Evolutionary conservation across 2,329 filamentous ascomycete species (phyloP).

Genomic region (Claviceps cyperi): DNA sequence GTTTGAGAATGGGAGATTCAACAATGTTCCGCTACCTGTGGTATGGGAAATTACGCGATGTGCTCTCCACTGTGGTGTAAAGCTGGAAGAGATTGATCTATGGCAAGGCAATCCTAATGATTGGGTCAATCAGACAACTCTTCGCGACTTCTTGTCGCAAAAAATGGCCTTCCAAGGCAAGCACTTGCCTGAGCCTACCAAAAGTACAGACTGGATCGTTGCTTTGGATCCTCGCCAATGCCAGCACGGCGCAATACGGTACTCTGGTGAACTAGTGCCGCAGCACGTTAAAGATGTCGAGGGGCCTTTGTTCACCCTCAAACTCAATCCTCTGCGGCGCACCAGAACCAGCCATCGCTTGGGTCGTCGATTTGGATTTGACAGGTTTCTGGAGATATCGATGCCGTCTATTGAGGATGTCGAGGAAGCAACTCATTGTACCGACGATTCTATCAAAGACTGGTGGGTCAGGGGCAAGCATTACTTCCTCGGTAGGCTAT

Average conservation of each 20-base stretch:
- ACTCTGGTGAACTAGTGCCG: conserved; percentile 28
- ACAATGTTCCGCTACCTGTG: conserved; percentile 31
- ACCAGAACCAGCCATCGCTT: conserved; percentile 37
- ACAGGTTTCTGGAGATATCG: conserved; percentile 42
- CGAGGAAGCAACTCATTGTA: conserved; percentile 14
- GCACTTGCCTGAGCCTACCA: conserved; percentile 32
- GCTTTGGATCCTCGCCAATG: conserved; percentile 24
- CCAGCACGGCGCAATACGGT: conserved; percentile 23
- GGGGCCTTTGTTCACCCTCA: conserved; percentile 30
- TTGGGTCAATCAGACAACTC: conserved; percentile 28
- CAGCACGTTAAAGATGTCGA: conserved; percentile 13
- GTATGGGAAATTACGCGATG: conserved; percentile 38
- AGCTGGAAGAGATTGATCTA: conserved; percentile 21
- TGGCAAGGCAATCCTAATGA: conserved; percentile 16
- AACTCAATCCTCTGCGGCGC: conserved; percentile 29
- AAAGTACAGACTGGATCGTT: conserved; percentile 29
- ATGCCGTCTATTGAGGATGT: conserved; percentile 29
- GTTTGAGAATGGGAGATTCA: conserved; percentile 24
- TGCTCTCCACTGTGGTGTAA: conserved; percentile 29
- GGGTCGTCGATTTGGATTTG: conserved; percentile 38
- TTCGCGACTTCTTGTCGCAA: conserved; percentile 27
- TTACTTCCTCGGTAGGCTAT: conserved; percentile 30
- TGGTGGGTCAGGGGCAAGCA: conserved; percentile 21
- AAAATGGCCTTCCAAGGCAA: conserved; percentile 29
- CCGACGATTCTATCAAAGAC: conserved; percentile 17